Evolutionary conservation across 495 filamentous ascomycete species (phyloP).

Genomic region (Collariella sp.): DNA sequence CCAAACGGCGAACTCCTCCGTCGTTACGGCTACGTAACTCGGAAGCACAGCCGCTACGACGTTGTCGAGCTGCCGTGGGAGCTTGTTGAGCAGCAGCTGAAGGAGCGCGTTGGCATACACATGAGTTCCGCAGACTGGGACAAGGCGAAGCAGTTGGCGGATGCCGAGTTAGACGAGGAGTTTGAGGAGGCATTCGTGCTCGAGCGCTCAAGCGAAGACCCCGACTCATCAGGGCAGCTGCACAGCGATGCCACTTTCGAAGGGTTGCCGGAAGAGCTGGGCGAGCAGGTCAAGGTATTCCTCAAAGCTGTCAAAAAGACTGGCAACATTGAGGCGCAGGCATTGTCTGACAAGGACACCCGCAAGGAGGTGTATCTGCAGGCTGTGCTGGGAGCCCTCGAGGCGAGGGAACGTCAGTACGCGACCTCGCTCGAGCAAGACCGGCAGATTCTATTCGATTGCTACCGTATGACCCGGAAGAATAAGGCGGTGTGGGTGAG

Average conservation of each 20-base stretch:
- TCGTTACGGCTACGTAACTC: conserved; percentile 81
- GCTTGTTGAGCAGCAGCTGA: conserved; percentile 39
- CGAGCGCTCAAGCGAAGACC: conserved; percentile 35
- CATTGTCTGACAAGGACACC: conserved; percentile 33
- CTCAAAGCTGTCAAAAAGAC: conserved; percentile 38
- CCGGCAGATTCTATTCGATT: conserved; percentile 36
- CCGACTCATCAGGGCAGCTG: conserved; percentile 29
- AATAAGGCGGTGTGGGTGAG: conserved; percentile 68
- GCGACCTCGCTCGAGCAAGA: conserved; percentile 57
- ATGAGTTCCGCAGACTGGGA: conserved; percentile 36
- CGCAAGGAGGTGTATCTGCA: conserved; percentile 31
- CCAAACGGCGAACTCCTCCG: conserved; percentile 75
- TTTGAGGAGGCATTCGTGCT: conserved; percentile 39
- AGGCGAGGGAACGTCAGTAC: conserved; percentile 47
- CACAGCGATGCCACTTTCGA: conserved; percentile 23
- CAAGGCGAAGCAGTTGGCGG: conserved; percentile 19
- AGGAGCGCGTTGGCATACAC: conserved; percentile 29
- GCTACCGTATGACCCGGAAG: conserved; percentile 30
- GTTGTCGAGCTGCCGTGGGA: conserved; percentile 66
- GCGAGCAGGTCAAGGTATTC: conserved; percentile 30
- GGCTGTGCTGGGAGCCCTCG: conserved; percentile 34
- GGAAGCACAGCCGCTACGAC: conserved; percentile 66
- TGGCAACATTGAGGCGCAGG: conserved; percentile 14
- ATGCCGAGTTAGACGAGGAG: conserved; percentile 25
- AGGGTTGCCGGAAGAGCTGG: conserved; percentile 31